phyloP scores from a whole-genome alignment of 208 protist species.

The Acanthamoeba castellanii region DNA sequence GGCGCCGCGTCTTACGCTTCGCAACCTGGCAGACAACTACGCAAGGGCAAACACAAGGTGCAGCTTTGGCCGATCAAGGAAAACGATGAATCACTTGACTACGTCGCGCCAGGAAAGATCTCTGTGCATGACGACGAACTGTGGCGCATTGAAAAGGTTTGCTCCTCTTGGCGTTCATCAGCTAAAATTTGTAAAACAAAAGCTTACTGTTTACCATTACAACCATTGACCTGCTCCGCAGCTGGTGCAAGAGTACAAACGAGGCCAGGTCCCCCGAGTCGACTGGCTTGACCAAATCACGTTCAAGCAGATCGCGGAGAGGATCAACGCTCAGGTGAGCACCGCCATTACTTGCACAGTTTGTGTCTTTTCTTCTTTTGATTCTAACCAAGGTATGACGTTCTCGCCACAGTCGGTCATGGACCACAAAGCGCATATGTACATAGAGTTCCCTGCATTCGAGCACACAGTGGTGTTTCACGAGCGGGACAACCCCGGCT shows the following conservation, averaged over 20 bases:
- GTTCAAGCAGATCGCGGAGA: slow-evolving; percentile 82
- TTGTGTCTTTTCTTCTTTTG: no score
- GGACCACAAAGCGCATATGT: slow-evolving; percentile 67
- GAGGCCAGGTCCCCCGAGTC: slow-evolving; percentile 72
- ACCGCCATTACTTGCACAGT: neutral
- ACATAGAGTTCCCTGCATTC: slow-evolving; percentile 81
- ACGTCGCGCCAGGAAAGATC: slow-evolving; percentile 69
- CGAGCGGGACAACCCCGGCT: slow-evolving; percentile 50
- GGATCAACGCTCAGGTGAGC: slow-evolving; percentile 44
- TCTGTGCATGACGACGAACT: slow-evolving; percentile 75
- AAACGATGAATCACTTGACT: slow-evolving; percentile 36
- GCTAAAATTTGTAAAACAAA: neutral
- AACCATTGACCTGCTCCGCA: neutral
- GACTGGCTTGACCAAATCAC: slow-evolving; percentile 85
- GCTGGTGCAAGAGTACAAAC: slow-evolving; percentile 63
- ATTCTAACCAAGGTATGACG: neutral
- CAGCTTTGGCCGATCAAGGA: slow-evolving; percentile 74
- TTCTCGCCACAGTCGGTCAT: neutral
- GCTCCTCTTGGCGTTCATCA: neutral
- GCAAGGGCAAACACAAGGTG: slow-evolving; percentile 82
- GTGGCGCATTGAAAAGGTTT: slow-evolving; percentile 77
- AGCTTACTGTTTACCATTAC: neutral
- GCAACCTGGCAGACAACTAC: slow-evolving; percentile 38
- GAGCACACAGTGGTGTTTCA: slow-evolving; percentile 82
- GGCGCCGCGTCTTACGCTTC: neutral